Conservation (phyloP, 176 grass and related monocot species). For the Aegilops longissima region DNA sequence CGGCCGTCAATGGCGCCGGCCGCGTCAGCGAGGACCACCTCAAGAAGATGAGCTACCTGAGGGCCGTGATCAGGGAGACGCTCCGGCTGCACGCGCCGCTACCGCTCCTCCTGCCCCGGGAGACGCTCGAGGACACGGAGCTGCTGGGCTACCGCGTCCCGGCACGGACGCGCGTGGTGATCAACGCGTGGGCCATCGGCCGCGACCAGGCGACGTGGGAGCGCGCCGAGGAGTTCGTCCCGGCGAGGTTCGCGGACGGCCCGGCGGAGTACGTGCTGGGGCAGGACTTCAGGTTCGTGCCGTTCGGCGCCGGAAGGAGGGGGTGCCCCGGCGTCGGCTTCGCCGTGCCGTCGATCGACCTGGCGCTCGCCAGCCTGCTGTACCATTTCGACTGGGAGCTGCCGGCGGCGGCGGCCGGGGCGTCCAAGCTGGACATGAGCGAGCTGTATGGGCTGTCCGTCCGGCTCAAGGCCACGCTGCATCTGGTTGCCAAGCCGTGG, state of each 20-base stretch:
- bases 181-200: constrained; percentile 52
- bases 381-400: constrained; percentile 41
- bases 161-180: constrained; percentile 25
- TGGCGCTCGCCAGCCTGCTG: constrained; percentile 27
- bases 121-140: neutral
- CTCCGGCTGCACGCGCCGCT: neutral
- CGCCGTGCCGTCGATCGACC: constrained; percentile 26
- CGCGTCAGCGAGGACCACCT: constrained; percentile 36
- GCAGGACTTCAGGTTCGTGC: constrained; percentile 48
- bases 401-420: neutral
- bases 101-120: neutral
- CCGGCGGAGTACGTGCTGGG: constrained; percentile 7
- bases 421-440: constrained; percentile 6
- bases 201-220: constrained; percentile 43
- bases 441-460: constrained; percentile 37
- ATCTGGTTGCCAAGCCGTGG: neutral
- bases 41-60: constrained; percentile 14
- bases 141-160: constrained; percentile 32
- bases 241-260: constrained; percentile 22
- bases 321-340: constrained; percentile 51
- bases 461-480: neutral
- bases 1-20: neutral
- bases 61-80: constrained; percentile 16
- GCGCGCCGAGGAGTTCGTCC: constrained; percentile 38
- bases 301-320: constrained; percentile 61